These are phyloP conservation scores for Saturnispora ahearnii DNA, from an alignment of 805 yeast genomes.

Conservation along the genomic window DNA sequence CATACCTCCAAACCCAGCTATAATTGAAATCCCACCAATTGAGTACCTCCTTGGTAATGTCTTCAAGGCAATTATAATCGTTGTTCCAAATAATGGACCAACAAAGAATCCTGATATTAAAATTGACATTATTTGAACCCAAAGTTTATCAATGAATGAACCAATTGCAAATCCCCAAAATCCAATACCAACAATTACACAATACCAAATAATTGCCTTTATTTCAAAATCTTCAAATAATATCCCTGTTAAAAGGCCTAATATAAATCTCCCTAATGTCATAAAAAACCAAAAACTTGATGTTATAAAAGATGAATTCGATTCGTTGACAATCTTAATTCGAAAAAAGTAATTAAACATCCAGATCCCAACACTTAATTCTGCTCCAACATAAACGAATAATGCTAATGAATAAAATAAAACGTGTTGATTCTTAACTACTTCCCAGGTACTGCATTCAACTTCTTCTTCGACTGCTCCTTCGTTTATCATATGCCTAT, in stretches of 20 bases:
- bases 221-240: constrained; percentile 32
- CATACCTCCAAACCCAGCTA: constrained; percentile 72
- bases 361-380: constrained; percentile 47
- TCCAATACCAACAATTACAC: constrained; percentile 27
- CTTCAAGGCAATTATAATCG: constrained; percentile 54
- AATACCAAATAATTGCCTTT: constrained; percentile 35
- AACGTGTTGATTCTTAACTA: constrained; percentile 30
- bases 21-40: constrained; percentile 61
- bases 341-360: constrained; percentile 38
- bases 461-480: constrained; percentile 5
- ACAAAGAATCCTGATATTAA: constrained; percentile 39
- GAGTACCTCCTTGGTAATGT: constrained; percentile 52
- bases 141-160: constrained; percentile 16
- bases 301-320: constrained; percentile 37
- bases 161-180: constrained; percentile 26
- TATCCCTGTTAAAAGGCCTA: constrained; percentile 42
- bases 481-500: constrained; percentile 20
- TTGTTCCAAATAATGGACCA: constrained; percentile 58
- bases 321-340: constrained; percentile 30
- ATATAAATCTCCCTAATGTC: constrained; percentile 37
- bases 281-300: constrained; percentile 44
- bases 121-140: constrained; percentile 29
- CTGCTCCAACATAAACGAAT: constrained; percentile 45
- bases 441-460: constrained; percentile 12
- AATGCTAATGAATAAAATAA: constrained; percentile 34